These are phyloP conservation scores for Calonectria montana DNA, from an alignment of 2,329 filamentous ascomycete genomes.

Conservation along the genomic window DNA sequence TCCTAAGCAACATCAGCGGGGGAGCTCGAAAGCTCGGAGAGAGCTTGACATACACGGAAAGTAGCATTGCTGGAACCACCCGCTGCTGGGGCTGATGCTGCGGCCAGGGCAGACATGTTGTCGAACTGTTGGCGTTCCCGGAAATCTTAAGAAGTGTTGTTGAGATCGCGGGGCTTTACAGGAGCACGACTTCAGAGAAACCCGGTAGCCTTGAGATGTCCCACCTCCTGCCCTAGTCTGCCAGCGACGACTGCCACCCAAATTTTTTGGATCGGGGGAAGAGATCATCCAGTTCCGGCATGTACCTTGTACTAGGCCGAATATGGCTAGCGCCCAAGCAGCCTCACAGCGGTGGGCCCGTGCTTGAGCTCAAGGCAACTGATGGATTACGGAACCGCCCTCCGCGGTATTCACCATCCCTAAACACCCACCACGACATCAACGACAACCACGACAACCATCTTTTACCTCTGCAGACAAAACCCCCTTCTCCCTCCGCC, in stretches of 20 bases:
- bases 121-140: constrained; percentile 44
- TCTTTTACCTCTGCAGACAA: constrained; percentile 17
- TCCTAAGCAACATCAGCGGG: constrained; percentile 62
- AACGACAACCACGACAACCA: constrained; percentile 30
- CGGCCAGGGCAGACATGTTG: constrained; percentile 57
- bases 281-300: constrained; percentile 54
- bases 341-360: constrained; percentile 41
- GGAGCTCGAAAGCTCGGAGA: constrained; percentile 48
- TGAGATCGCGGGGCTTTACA: constrained; percentile 47
- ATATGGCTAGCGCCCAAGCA: constrained; percentile 39
- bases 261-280: constrained; percentile 55
- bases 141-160: constrained; percentile 39
- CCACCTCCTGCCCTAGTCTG: constrained; percentile 55
- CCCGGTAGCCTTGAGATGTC: constrained; percentile 51
- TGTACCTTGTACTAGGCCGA: constrained; percentile 38
- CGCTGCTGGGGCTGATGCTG: constrained; percentile 43
- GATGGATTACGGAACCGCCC: constrained; percentile 54
- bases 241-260: constrained; percentile 45
- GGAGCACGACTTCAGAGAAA: constrained; percentile 45
- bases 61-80: constrained; percentile 62
- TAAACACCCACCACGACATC: constrained; percentile 37
- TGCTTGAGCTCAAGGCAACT: constrained; percentile 55
- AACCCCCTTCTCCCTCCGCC: constrained; percentile 7
- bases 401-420: constrained; percentile 47
- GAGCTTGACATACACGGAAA: constrained; percentile 63